Percentiles rank a stretch among this genome's conserved stretches.
These are phyloP conservation scores for Xylaria longipes DNA, from an alignment of 495 filamentous ascomycete species.

Conservation along the genomic window DNA sequence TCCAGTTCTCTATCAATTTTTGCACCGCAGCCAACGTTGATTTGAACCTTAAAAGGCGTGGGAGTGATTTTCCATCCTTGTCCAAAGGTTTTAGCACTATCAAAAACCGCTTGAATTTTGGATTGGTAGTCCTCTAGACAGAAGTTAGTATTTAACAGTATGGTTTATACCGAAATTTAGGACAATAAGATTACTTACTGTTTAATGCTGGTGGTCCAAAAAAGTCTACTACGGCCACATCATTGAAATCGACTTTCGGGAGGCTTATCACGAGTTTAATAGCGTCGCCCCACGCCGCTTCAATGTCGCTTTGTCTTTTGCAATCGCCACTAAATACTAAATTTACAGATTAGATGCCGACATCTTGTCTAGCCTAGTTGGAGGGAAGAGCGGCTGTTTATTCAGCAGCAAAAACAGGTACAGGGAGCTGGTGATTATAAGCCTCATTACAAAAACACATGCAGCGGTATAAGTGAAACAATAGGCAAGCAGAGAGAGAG, in stretches of 20 bases:
- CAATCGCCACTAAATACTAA: slow-evolving; percentile 7
- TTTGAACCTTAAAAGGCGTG: slow-evolving; percentile 5
- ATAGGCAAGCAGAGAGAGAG: slow-evolving; percentile 9
- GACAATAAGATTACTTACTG: slow-evolving; percentile 3
- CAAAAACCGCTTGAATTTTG: slow-evolving; percentile 12
- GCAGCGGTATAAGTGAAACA: slow-evolving; percentile 14
- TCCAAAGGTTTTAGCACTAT: slow-evolving; percentile 15
- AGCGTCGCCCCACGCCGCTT: slow-evolving; percentile 13
- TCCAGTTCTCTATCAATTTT: not conserved
- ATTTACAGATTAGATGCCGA: slow-evolving; percentile 16
- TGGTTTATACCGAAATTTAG: slow-evolving; percentile 8
- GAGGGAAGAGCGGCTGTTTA: slow-evolving; percentile 5
- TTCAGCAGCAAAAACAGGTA: not conserved
- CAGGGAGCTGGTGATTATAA: slow-evolving; percentile 2
- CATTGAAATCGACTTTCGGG: slow-evolving; percentile 13
- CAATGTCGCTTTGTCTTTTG: slow-evolving; percentile 1
- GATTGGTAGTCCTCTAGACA: slow-evolving; percentile 8
- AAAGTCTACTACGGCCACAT: slow-evolving; percentile 13
- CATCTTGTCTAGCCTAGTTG: slow-evolving; percentile 10
- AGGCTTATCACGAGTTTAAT: slow-evolving; percentile 3
- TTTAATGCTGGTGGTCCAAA: slow-evolving; percentile 13
- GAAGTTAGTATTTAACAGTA: slow-evolving; percentile 24
- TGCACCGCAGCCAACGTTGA: slow-evolving; percentile 4
- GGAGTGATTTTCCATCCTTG: slow-evolving; percentile 13
- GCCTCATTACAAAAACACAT: slow-evolving; percentile 12